phyloP scores from a whole-genome alignment of 192 early-diverging fungal genomes.

The Backusella westeae region DNA sequence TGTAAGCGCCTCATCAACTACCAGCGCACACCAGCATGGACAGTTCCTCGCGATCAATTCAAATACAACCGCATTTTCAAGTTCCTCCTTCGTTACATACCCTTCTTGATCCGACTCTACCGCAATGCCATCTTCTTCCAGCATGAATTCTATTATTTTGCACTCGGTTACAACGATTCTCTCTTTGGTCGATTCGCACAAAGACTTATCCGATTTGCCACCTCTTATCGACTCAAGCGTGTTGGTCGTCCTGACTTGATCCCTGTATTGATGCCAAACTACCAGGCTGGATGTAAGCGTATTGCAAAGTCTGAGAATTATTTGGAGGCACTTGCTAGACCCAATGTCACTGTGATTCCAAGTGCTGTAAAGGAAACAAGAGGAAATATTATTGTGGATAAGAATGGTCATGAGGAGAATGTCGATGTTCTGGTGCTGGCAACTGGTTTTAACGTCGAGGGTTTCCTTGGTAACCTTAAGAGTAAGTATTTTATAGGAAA shows the following conservation, averaged over 20 bases:
- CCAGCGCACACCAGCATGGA: slow-evolving; percentile 52
- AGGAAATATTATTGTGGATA: slow-evolving; percentile 33
- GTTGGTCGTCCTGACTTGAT: slow-evolving; percentile 27
- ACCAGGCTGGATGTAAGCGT: slow-evolving; percentile 40
- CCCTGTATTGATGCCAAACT: slow-evolving; percentile 36
- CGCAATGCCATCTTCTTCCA: slow-evolving; percentile 14
- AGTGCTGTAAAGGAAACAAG: slow-evolving; percentile 27
- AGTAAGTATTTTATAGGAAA: slow-evolving; percentile 7
- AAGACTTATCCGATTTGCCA: slow-evolving; percentile 33
- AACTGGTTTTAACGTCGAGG: slow-evolving; percentile 42
- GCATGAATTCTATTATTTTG: slow-evolving; percentile 45
- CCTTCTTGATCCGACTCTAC: slow-evolving; percentile 28
- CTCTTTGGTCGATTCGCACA: slow-evolving; percentile 37
- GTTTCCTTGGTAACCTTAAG: slow-evolving; percentile 27
- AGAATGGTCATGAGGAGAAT: slow-evolving; percentile 29
- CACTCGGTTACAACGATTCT: slow-evolving; percentile 31
- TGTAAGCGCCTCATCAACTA: slow-evolving; percentile 43
- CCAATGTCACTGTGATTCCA: slow-evolving; percentile 37
- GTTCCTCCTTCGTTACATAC: slow-evolving; percentile 39
- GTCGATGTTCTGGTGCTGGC: slow-evolving; percentile 45
- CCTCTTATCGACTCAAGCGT: slow-evolving; percentile 12
- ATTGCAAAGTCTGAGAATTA: slow-evolving; percentile 35
- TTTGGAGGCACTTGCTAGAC: slow-evolving; percentile 15
- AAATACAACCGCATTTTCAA: slow-evolving; percentile 33
- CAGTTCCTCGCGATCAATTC: slow-evolving; percentile 39